These are phyloP conservation scores for Vanrija sp. DNA, from an alignment of 1,284 basidiomycete genomes.

Conservation along the genomic window DNA sequence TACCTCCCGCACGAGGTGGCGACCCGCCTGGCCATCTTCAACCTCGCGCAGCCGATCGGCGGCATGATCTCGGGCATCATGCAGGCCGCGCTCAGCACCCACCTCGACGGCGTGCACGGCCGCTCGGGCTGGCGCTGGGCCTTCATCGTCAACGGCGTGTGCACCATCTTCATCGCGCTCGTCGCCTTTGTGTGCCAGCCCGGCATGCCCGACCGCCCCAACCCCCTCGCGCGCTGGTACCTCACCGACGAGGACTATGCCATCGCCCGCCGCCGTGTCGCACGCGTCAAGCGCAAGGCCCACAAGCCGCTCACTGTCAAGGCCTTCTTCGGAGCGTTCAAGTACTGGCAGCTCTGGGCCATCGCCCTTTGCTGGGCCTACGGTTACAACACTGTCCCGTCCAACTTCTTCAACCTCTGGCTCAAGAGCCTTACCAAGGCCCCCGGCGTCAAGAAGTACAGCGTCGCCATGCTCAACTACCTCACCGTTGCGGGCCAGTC, in stretches of 20 bases:
- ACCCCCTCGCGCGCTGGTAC: constrained; percentile 22
- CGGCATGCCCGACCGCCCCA: constrained; percentile 15
- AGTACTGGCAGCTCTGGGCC: constrained; percentile 15
- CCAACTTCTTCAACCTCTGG: constrained; percentile 31
- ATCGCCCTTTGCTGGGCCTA: constrained; percentile 18
- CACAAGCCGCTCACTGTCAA: constrained; percentile 16
- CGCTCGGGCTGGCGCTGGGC: constrained; percentile 22
- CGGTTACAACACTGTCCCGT: constrained; percentile 16
- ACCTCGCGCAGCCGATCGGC: constrained; percentile 17
- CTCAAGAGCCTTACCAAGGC: constrained; percentile 25
- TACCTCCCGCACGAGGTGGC: constrained; percentile 25
- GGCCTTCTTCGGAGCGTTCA: constrained; percentile 13
- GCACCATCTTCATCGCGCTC: constrained; percentile 10
- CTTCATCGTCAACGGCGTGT: constrained; percentile 16
- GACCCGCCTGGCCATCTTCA: constrained; percentile 22
- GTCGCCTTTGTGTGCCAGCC: constrained; percentile 7
- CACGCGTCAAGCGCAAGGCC: constrained; percentile 14
- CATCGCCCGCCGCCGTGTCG: constrained; percentile 16
- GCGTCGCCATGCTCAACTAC: constrained; percentile 11
- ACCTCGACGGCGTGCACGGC: constrained; percentile 11
- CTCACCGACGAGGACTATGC: constrained; percentile 18
- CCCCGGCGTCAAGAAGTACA: constrained; percentile 16
- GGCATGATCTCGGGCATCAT: constrained; percentile 22
- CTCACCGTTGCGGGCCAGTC: constrained; percentile 11
- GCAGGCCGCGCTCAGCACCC: constrained; percentile 23